Base-by-base conservation (phyloP, 2,329 filamentous ascomycete species). In the Teratosphaeria gauchensis region DNA sequence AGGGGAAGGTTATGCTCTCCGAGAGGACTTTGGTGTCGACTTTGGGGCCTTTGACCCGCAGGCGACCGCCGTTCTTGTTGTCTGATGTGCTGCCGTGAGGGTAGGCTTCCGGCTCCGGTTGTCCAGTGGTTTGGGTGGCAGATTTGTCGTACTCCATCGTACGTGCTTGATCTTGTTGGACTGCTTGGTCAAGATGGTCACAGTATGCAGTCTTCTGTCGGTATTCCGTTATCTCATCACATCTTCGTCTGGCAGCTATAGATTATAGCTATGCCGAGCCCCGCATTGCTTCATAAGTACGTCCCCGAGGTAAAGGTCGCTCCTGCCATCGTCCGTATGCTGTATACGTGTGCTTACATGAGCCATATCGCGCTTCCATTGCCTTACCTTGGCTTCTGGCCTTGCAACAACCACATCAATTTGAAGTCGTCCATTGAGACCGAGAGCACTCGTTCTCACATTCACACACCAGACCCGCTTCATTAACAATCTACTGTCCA, bases 1-100 rank as follows among this genome's bases (percentile, higher is more conserved):
- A 71, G 4, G 66, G 61, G 32, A 70, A 69, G n/a, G 62, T 68
- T 30, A 71, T 62, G 14, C 63, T 55, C 33, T 69, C 53, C 30
- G 32, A 58, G 9, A 71, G 60, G 9, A 56, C 51, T 24, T 56
- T 56, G 31, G 63, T 61, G 57, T 70, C 64, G 8, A 67, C 60
- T 32, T 56, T 42, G 5, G 64, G 63, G 5, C 66, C 65, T 33
- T 63, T 56, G 35, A 68, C 62, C 30, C 68, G 65, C 1, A 65
- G 61, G 24, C 58, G 61, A 14, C 67, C 67, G 61, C 65, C 59
- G 32, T 58, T 56, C 33, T 57, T 55, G 51, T 53, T 56, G n/a
- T 33, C 59, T 11, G 55, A 21, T 48, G 52, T 55, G 59, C 55
- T 65, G 14, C 59, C 51, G 59, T 68, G 67, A 33, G 62, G 53